Conservation (phyloP, 352 stramenopile species). For the Globisporangium viniferum region DNA sequence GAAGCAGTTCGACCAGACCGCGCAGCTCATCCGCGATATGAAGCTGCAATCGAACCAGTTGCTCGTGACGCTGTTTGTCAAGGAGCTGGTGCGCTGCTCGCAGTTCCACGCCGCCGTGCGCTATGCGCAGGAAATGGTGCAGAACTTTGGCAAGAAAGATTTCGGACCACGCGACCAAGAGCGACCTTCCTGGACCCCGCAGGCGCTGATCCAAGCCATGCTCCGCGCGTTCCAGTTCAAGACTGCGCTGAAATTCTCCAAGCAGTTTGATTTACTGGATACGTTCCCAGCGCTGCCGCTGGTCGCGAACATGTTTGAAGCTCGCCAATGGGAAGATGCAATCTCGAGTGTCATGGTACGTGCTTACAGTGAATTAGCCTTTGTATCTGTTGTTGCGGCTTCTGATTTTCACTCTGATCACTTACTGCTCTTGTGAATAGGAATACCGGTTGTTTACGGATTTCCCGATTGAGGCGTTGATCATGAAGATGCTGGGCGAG, state of each 20-base stretch:
- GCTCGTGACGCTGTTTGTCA: conserved; percentile 83
- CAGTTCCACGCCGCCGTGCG: conserved; percentile 73
- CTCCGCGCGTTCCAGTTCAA: conserved; percentile 69
- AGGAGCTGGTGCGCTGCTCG: conserved; percentile 59
- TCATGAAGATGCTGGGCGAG: conserved; percentile 62
- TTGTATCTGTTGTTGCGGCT: conserved; percentile 4
- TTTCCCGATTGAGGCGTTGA: conserved; percentile 64
- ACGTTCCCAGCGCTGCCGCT: conserved; percentile 62
- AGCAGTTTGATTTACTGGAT: conserved; percentile 77
- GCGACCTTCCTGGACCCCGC: conserved; percentile 67
- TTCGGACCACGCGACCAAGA: conserved; percentile 21
- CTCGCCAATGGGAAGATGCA: conserved; percentile 62
- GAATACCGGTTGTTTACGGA: conserved; percentile 70
- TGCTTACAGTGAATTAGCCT: not conserved
- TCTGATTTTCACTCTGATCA: not conserved
- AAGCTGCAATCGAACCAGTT: conserved; percentile 63
- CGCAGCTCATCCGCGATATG: conserved; percentile 72
- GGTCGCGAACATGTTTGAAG: conserved; percentile 68
- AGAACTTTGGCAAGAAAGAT: conserved; percentile 58
- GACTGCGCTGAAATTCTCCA: conserved; percentile 72
- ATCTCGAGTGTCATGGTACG: conserved; percentile 63
- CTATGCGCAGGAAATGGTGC: conserved; percentile 78
- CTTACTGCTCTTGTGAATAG: not conserved
- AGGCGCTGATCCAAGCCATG: conserved; percentile 83
- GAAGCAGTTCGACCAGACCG: conserved; percentile 55